Percentiles rank a stretch among this genome's conserved stretches.
phyloP scores from a whole-genome alignment of 2,329 filamentous ascomycete species.

The Phoma herbarum region DNA sequence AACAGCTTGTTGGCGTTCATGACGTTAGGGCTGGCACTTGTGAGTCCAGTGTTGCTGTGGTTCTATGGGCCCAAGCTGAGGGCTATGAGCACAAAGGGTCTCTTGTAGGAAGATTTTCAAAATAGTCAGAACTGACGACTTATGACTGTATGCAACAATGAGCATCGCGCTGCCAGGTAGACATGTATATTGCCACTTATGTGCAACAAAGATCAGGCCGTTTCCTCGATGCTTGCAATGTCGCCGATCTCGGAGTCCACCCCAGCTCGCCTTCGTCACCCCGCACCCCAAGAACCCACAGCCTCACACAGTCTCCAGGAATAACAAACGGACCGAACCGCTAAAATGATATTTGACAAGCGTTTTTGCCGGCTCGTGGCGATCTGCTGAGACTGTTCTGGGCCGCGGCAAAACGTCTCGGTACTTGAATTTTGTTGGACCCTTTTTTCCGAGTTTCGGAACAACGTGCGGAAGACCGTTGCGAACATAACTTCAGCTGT shows the following conservation, averaged over 20 bases:
- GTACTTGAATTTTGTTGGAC: constrained; percentile 8
- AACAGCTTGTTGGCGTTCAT: constrained; percentile 64
- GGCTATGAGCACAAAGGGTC: constrained; percentile 32
- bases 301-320: constrained; percentile 12
- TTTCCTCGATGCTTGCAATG: not conserved
- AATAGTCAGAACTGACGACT: not conserved
- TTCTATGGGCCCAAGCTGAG: constrained; percentile 51
- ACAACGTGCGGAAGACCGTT: not conserved
- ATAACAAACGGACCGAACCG: constrained; percentile 15
- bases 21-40: constrained; percentile 57
- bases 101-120: constrained; percentile 1
- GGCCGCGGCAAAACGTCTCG: constrained; percentile 17
- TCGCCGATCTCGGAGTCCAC: not conserved
- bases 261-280: not conserved
- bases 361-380: not conserved
- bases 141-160: not conserved
- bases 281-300: constrained; percentile 12
- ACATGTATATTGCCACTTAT: not conserved
- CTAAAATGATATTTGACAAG: constrained; percentile 9
- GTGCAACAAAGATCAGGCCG: not conserved
- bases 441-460: constrained; percentile 16
- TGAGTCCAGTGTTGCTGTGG: constrained; percentile 58
- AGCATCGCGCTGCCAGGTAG: not conserved
- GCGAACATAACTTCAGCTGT: not conserved
- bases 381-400: constrained; percentile 4